Conservation (phyloP, 2,329 filamentous ascomycete genomes). For the Apiospora pterosperma region DNA sequence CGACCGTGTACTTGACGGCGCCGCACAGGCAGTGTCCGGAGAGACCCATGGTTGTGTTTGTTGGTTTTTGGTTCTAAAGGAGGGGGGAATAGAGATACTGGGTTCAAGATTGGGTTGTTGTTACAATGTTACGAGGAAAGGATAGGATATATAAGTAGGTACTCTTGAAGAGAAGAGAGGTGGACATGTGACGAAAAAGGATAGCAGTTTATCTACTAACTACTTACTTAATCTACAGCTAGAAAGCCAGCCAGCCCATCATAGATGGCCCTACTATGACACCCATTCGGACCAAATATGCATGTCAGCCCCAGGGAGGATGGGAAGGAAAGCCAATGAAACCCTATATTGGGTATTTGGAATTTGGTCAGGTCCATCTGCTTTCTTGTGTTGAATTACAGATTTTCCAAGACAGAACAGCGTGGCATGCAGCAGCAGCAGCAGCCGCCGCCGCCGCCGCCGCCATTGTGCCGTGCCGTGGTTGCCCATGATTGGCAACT, state of each 20-base stretch:
- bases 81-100: neutral
- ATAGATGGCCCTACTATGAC: neutral
- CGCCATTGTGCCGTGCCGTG: no score
- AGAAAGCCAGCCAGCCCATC: no score
- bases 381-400: neutral
- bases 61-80: neutral
- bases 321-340: neutral
- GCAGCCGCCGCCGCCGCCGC: no score
- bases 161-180: no score
- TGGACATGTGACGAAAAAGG: no score
- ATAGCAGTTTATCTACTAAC: no score
- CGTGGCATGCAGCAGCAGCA: neutral
- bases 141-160: no score
- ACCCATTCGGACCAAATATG: neutral
- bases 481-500: no score
- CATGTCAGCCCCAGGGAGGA: neutral
- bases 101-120: neutral
- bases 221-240: no score
- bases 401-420: neutral
- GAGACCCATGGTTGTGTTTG: slow-evolving; percentile 54
- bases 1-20: slow-evolving; percentile 64
- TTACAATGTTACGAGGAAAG: no score
- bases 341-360: neutral
- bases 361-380: neutral
- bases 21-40: slow-evolving; percentile 70